Percentiles rank a stretch among this genome's conserved stretches.
Conservation (phyloP, 2,329 filamentous ascomycete genomes). For the Ceratocystis papillata region DNA sequence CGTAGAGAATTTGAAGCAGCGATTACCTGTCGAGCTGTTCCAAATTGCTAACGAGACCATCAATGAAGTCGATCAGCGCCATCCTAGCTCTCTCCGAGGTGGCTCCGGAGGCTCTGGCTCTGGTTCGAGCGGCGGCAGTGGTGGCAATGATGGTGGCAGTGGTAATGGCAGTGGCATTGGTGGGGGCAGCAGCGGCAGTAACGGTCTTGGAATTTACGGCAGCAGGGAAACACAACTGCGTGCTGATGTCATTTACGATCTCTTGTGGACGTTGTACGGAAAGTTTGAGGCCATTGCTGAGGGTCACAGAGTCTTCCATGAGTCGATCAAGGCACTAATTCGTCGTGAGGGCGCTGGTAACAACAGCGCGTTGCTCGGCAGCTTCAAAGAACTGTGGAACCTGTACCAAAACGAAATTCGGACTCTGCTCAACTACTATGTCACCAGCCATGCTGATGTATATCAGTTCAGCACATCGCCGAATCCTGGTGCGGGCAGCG, state of each 20-base stretch:
- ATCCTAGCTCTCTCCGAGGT: conserved; percentile 67
- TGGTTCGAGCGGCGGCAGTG: conserved; percentile 33
- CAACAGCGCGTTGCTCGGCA: conserved; percentile 59
- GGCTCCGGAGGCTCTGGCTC: conserved; percentile 31
- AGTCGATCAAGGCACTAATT: conserved; percentile 77
- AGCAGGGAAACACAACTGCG: conserved; percentile 64
- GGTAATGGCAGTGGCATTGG: conserved; percentile 38
- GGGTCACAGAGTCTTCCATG: conserved; percentile 85
- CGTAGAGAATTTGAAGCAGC: conserved; percentile 81
- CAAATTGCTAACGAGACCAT: conserved; percentile 90
- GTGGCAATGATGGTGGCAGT: conserved; percentile 52
- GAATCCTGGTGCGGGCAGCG: conserved; percentile 36
- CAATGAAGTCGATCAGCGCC: conserved; percentile 81
- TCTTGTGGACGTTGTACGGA: conserved; percentile 84
- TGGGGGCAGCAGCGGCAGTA: conserved; percentile 33
- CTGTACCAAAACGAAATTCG: conserved; percentile 96
- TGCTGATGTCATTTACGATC: conserved; percentile 77
- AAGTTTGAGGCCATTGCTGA: conserved; percentile 97
- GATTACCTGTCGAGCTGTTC: conserved; percentile 87
- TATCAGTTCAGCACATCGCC: conserved; percentile 51
- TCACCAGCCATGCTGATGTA: conserved; percentile 78
- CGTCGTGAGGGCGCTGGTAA: conserved; percentile 63
- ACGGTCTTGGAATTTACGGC: conserved; percentile 52
- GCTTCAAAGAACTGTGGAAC: conserved; percentile 96
- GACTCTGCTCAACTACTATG: conserved; percentile 86